Base-by-base conservation (phyloP, 1,284 basidiomycete genomes). In the Coniferiporia sulphurascens region DNA sequence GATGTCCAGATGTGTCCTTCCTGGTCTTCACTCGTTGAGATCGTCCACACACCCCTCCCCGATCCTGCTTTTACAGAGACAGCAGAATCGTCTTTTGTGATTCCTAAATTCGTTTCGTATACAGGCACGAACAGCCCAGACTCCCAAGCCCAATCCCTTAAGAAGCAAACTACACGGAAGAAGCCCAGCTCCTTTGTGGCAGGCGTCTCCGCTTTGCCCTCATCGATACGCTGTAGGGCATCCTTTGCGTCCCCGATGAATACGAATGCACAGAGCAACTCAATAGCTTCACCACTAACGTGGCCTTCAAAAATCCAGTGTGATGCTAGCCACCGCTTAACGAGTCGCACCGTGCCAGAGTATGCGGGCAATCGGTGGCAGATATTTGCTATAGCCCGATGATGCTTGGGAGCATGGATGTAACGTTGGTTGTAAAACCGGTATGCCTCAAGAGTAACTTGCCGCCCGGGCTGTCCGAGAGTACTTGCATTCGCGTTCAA, bases 241-340 rank as follows among this genome's bases (percentile, higher is more conserved):
- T 34, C 27, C 27, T 45, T 50, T 12, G 35, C 41, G 35, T 48
- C 51, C 21, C 44, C 48, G 15, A 61, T 34, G 44, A 55, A 57
- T 21, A 57, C 46, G 44, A 21, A 56, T 22, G 59, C 59, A 66
- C 89, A 91, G 34, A 99, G 71, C 10, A 99, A 75, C 72, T 99
- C 97, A 49, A 93, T 79, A 0, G 85, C 84, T 70, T 98, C 93
- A 58, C 86, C 81, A 4, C 81, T 78, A 46, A 95, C 74, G 65
- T 93, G 87, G 0, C 74, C 72, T 1, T 80, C 75, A 15, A 92
- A 78, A 21, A 98, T 81, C 89, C 96, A 92, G 72, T 99, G 97
- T 1, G 88, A 78, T 0, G 89, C 83, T 51, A 98, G 75, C 97
- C 97, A 99, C 53, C 97, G 83, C 74, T 98, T 96, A 45, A 92